A percentile compares a stretch with the other conserved stretches of the same genome.
These are phyloP conservation scores for Xylaria sp. DNA, from an alignment of 2,329 filamentous ascomycete species.

Conservation along the genomic window DNA sequence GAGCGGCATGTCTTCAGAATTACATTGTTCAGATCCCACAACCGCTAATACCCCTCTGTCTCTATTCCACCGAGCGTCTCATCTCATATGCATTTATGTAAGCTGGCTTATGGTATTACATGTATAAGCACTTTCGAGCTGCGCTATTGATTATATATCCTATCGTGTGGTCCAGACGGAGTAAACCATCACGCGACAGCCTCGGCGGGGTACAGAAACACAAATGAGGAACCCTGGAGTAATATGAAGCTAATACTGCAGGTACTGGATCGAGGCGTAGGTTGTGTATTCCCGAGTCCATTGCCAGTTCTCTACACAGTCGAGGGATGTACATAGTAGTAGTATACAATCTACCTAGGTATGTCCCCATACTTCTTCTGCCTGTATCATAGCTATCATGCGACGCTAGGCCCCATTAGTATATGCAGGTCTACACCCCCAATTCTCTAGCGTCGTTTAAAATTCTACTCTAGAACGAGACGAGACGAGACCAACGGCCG, in stretches of 20 bases:
- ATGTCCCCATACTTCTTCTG: neutral
- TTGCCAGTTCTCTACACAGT: neutral
- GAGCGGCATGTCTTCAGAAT: too few species aligned
- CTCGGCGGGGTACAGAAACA: too few species aligned
- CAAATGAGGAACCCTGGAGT: neutral
- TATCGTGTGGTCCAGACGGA: neutral
- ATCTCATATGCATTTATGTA: neutral
- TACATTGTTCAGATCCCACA: neutral
- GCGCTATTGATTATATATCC: neutral
- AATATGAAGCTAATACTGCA: neutral
- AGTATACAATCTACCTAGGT: neutral
- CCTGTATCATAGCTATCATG: neutral
- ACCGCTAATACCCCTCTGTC: neutral
- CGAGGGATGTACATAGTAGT: neutral
- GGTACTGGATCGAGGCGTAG: neutral
- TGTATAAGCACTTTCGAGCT: neutral
- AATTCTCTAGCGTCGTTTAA: conserved; percentile 25
- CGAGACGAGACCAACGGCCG: conserved; percentile 10
- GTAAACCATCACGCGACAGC: conserved; percentile 6
- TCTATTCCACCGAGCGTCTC: neutral
- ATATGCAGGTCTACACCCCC: conserved; percentile 11
- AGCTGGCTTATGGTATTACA: neutral
- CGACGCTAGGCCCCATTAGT: conserved; percentile 29
- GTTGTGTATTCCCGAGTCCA: neutral
- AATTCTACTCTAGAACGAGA: conserved; percentile 14